Percentiles rank a stretch among this genome's conserved stretches.
Conservation (phyloP, 306 rosid species). For the Geum urbanum region DNA sequence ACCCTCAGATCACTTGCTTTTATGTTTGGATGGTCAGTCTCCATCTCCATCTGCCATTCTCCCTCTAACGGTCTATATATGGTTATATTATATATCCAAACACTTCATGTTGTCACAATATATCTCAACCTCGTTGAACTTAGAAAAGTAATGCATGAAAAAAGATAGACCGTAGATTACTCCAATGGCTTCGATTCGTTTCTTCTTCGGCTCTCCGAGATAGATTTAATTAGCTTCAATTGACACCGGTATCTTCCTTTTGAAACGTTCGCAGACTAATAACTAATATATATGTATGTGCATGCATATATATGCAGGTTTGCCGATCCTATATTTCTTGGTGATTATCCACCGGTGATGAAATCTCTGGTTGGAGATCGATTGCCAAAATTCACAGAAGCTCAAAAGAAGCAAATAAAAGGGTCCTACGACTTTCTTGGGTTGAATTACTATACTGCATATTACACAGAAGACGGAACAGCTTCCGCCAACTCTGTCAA, state of each 20-base stretch:
- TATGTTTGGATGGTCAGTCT: not conserved
- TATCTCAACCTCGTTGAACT: no score
- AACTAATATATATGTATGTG: not conserved
- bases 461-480: constrained; percentile 26
- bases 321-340: constrained; percentile 34
- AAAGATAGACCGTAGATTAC: no score
- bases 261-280: no score
- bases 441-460: constrained; percentile 34
- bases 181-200: no score
- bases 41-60: no score
- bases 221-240: no score
- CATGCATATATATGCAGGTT: constrained; percentile 21
- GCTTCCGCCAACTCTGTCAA: not conserved
- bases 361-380: constrained; percentile 18
- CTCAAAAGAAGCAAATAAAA: constrained; percentile 28
- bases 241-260: no score
- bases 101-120: no score
- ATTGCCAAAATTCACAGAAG: constrained; percentile 34
- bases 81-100: no score
- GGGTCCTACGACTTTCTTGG: constrained; percentile 46
- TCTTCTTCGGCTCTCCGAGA: no score
- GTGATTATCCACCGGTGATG: constrained; percentile 43
- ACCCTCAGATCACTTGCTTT: constrained; percentile 23
- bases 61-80: no score
- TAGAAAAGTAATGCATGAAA: no score